phyloP scores from a whole-genome alignment of 176 grass and related monocot species.

The Tillandsia leiboldiana region DNA sequence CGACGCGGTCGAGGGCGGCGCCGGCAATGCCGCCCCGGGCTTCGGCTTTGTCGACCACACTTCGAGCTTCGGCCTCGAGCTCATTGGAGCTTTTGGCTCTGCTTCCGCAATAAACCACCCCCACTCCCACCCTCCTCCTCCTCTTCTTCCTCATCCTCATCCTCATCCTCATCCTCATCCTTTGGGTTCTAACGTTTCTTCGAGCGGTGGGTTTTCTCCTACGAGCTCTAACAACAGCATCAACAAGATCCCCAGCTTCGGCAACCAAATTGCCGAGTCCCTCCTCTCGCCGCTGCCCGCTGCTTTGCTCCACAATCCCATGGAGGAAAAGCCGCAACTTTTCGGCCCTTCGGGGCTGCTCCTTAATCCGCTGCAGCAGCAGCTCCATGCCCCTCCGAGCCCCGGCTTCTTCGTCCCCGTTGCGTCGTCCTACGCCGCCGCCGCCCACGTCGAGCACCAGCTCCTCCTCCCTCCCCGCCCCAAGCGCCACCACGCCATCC shows the following conservation, averaged over 20 bases:
- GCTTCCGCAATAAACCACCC: slow-evolving; percentile 16
- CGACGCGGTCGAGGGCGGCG: slow-evolving; percentile 33
- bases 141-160: slow-evolving; percentile 14
- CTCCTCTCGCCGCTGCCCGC: background rate
- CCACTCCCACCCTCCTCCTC: background rate
- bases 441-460: slow-evolving; percentile 1
- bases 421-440: background rate
- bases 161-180: slow-evolving; percentile 11
- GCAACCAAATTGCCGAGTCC: background rate
- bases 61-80: slow-evolving; percentile 41
- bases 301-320: background rate
- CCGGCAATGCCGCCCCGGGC: slow-evolving; percentile 29
- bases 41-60: slow-evolving; percentile 49
- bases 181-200: background rate
- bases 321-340: no score
- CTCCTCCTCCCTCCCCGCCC: slow-evolving; percentile 33
- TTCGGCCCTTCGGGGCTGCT: no score
- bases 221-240: no score
- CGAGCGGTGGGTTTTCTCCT: no score
- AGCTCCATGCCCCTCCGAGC: no score
- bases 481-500: slow-evolving; percentile 43
- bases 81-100: slow-evolving; percentile 25
- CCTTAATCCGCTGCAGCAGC: no score
- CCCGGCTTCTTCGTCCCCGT: no score
- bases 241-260: background rate